These are phyloP conservation scores for Ammopiptanthus mongolicus DNA, from an alignment of 306 rosid species.

Conservation along the genomic window DNA sequence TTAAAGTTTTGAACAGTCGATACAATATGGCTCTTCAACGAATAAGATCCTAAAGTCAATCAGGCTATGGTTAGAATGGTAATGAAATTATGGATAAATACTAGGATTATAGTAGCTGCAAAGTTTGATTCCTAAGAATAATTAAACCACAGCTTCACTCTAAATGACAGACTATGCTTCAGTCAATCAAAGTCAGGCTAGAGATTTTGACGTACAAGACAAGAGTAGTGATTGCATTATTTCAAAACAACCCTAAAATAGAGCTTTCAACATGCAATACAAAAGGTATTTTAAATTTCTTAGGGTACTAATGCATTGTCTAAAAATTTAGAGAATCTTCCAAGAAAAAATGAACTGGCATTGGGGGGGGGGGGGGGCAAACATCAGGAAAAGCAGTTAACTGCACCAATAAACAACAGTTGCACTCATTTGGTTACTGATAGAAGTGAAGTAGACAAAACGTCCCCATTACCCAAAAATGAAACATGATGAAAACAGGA, in stretches of 20 bases:
- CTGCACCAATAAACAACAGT: too few relatives aligned
- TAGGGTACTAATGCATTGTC: not conserved
- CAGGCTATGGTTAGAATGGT: not conserved
- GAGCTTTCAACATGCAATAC: not conserved
- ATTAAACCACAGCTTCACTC: not conserved
- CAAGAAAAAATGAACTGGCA: too few relatives aligned
- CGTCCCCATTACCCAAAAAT: too few relatives aligned
- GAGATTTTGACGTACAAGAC: not conserved
- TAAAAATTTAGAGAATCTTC: not conserved
- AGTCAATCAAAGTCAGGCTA: not conserved
- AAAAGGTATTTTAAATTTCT: not conserved
- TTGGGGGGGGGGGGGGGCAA: too few relatives aligned
- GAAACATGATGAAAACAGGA: too few relatives aligned
- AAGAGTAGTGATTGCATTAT: not conserved
- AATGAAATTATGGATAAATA: not conserved
- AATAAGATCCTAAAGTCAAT: not conserved
- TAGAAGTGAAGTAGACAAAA: too few relatives aligned
- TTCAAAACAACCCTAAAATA: not conserved
- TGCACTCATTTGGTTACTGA: too few relatives aligned
- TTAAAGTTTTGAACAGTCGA: not conserved
- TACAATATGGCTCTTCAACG: not conserved
- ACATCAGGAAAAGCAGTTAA: too few relatives aligned
- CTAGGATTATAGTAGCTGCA: not conserved
- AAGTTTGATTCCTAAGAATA: not conserved
- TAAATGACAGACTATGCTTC: not conserved